These are phyloP conservation scores for Penicillium subrubescens DNA, from an alignment of 495 filamentous ascomycete genomes.

Conservation along the genomic window DNA sequence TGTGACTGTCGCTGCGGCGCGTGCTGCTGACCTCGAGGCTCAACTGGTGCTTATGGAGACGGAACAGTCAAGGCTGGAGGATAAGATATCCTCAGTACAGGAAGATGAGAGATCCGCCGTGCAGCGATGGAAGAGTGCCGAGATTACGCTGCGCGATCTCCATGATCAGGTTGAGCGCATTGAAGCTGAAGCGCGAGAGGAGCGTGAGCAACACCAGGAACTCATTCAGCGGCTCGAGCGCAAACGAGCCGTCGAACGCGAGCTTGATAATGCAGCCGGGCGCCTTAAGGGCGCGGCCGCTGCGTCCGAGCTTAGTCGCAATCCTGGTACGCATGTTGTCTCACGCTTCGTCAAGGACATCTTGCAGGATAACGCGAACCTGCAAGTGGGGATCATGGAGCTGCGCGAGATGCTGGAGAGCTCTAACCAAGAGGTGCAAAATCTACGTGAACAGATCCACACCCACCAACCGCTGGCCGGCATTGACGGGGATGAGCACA, in stretches of 20 bases:
- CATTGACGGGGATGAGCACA: constrained; percentile 29
- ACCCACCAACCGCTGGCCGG: constrained; percentile 70
- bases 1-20: constrained; percentile 68
- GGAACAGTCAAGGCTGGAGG: constrained; percentile 74
- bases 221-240: constrained; percentile 79
- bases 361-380: constrained; percentile 88
- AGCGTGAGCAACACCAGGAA: constrained; percentile 80
- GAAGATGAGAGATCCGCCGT: constrained; percentile 75
- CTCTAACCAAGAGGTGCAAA: constrained; percentile 93
- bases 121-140: constrained; percentile 80
- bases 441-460: constrained; percentile 78
- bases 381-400: constrained; percentile 88
- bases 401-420: constrained; percentile 86
- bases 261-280: constrained; percentile 74
- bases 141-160: constrained; percentile 69
- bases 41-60: constrained; percentile 76
- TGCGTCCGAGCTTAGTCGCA: constrained; percentile 58
- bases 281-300: constrained; percentile 78
- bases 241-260: constrained; percentile 69
- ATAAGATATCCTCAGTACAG: constrained; percentile 61
- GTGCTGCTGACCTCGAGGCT: constrained; percentile 74
- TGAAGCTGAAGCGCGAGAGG: constrained; percentile 79
- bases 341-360: constrained; percentile 95
- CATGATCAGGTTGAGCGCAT: constrained; percentile 89
- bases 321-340: constrained; percentile 67